Percentiles rank a stretch among this genome's conserved stretches.
These are phyloP conservation scores for Colletotrichum falcatum DNA, from an alignment of 2,329 filamentous ascomycete genomes.

Conservation along the genomic window DNA sequence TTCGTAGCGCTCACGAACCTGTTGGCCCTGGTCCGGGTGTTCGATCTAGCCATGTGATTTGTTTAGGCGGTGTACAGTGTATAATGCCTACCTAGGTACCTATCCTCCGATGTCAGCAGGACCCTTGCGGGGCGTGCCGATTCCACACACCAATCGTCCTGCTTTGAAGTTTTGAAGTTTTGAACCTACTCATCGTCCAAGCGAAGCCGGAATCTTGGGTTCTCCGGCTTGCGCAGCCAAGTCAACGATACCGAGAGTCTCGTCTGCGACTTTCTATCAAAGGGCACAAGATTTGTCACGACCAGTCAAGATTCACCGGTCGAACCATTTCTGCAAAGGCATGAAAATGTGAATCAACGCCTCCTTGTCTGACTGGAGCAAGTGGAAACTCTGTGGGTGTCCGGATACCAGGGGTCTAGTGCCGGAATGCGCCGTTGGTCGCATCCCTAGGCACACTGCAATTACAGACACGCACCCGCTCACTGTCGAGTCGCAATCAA, in stretches of 20 bases:
- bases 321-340: conserved; percentile 23
- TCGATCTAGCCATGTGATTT: too few species aligned
- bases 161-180: background rate
- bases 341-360: conserved; percentile 21
- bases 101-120: background rate
- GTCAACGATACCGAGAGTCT: background rate
- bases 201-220: conserved; percentile 1
- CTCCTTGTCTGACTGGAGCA: conserved; percentile 10
- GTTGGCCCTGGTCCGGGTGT: conserved; percentile 12
- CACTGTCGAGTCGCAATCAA: conserved; percentile 30
- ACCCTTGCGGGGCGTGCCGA: conserved; percentile 10
- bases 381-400: conserved; percentile 16
- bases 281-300: background rate
- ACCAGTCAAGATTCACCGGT: background rate
- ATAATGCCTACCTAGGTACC: background rate
- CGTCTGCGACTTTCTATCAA: background rate
- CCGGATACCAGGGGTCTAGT: conserved; percentile 14
- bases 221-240: background rate
- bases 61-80: too few species aligned
- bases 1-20: conserved; percentile 23
- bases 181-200: background rate
- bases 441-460: conserved; percentile 29
- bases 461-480: conserved; percentile 31
- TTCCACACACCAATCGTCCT: conserved; percentile 20
- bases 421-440: conserved; percentile 28